These are phyloP conservation scores for Excoecaria agallocha DNA, from an alignment of 345 rosid genomes.

Conservation along the genomic window DNA sequence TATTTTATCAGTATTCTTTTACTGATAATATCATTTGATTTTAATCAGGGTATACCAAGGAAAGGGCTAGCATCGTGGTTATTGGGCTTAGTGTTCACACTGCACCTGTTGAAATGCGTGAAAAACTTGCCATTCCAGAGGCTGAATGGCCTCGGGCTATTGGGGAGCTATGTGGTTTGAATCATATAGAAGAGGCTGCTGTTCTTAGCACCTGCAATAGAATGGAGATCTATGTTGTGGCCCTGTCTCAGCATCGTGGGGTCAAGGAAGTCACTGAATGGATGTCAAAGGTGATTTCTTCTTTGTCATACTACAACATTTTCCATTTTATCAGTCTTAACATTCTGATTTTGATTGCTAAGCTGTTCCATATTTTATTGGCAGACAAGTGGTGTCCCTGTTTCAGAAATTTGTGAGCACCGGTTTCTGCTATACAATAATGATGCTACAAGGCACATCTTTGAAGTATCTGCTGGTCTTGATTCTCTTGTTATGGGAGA, in stretches of 20 bases:
- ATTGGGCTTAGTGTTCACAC: conserved; percentile 51
- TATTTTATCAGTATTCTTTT: background rate
- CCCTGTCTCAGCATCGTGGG: conserved; percentile 54
- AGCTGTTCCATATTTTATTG: conserved; percentile 12
- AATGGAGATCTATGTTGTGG: conserved; percentile 54
- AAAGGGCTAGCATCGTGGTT: conserved; percentile 49
- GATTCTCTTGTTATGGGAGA: conserved; percentile 57
- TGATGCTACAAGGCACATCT: conserved; percentile 79
- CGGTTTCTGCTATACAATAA: conserved; percentile 81
- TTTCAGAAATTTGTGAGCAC: conserved; percentile 58
- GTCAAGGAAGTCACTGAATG: conserved; percentile 56
- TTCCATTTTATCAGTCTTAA: too few relatives aligned
- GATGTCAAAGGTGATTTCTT: conserved; percentile 58
- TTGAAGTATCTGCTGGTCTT: conserved; percentile 93
- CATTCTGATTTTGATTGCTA: background rate
- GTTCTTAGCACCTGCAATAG: conserved; percentile 57
- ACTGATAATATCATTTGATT: background rate
- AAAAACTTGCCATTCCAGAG: conserved; percentile 54
- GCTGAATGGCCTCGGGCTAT: conserved; percentile 60
- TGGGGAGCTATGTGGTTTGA: conserved; percentile 72
- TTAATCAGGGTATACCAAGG: conserved; percentile 44
- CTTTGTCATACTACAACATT: background rate
- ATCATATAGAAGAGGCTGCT: conserved; percentile 75
- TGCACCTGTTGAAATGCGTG: conserved; percentile 51
- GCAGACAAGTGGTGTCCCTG: conserved; percentile 57